Evolutionary conservation across 352 stramenopile species (phyloP).

Genomic region (Aphanomyces euteiches): DNA sequence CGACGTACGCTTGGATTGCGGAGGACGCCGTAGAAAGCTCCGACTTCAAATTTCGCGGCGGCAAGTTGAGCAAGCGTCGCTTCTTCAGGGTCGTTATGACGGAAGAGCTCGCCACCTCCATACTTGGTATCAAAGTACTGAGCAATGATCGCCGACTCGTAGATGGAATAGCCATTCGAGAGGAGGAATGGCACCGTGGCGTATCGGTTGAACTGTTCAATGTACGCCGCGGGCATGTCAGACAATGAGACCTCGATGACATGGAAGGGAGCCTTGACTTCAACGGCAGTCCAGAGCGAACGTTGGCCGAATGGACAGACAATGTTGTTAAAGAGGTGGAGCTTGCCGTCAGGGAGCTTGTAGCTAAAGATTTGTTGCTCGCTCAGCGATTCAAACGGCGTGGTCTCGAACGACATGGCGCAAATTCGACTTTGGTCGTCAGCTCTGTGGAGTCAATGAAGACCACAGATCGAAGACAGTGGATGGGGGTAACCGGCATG

Average conservation of each 20-base stretch:
- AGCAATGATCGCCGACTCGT: conserved; percentile 27
- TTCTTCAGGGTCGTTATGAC: conserved; percentile 12
- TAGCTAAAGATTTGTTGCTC: neutral
- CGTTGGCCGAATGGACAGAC: conserved; percentile 26
- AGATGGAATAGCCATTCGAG: conserved; percentile 20
- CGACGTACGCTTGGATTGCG: conserved; percentile 6
- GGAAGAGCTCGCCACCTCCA: conserved; percentile 8
- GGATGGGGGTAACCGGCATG: no score
- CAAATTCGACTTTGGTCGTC: no score
- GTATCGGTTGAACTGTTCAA: conserved; percentile 22
- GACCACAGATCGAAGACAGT: no score
- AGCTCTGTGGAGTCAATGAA: no score
- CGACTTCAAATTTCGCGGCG: conserved; percentile 20
- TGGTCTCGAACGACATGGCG: conserved; percentile 2
- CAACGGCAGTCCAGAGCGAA: conserved; percentile 25
- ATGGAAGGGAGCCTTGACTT: conserved; percentile 21
- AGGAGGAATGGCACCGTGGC: conserved; percentile 24
- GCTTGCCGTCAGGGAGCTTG: conserved; percentile 19
- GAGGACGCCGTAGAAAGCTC: conserved; percentile 15
- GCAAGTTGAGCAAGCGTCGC: conserved; percentile 21
- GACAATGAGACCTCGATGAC: conserved; percentile 18
- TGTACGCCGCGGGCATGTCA: conserved; percentile 4
- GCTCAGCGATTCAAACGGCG: conserved; percentile 2
- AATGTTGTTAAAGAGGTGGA: conserved; percentile 29
- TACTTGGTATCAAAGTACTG: conserved; percentile 26